Evolutionary conservation across 441 rosid species (phyloP).

Genomic region (Croton laevigatus): DNA sequence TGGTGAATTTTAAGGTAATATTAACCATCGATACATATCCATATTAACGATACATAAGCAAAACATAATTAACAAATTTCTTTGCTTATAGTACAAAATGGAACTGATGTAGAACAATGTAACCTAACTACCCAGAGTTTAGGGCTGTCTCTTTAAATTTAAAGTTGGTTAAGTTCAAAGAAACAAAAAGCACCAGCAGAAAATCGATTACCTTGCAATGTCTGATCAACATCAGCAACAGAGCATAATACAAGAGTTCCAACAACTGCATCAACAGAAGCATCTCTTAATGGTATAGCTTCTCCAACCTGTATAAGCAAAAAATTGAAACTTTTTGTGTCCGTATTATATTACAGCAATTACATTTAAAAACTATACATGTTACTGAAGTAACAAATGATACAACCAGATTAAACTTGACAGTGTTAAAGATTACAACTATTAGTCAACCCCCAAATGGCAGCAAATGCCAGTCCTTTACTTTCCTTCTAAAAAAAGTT

Average conservation of each 20-base stretch:
- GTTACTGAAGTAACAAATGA: background rate
- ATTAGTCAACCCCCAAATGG: background rate
- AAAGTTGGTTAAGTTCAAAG: background rate
- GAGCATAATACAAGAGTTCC: conserved; percentile 92
- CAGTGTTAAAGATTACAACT: background rate
- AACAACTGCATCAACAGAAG: conserved; percentile 83
- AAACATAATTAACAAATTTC: background rate
- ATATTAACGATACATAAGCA: background rate
- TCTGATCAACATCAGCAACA: conserved; percentile 54
- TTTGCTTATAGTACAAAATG: background rate
- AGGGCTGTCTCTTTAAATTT: background rate
- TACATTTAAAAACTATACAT: background rate
- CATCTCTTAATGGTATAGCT: conserved; percentile 68
- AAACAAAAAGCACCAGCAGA: conserved; percentile 2
- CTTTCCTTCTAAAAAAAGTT: background rate
- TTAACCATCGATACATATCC: background rate
- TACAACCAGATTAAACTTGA: background rate
- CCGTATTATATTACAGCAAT: background rate
- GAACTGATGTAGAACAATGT: background rate
- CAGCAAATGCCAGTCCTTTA: background rate
- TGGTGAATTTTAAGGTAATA: background rate
- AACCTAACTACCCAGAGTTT: background rate
- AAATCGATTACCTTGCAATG: conserved; percentile 54
- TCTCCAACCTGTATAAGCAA: conserved; percentile 64
- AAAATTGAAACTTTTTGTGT: background rate